Base-by-base conservation (phyloP, 176 grass and related monocot genomes). In the Leersia perrieri region DNA sequence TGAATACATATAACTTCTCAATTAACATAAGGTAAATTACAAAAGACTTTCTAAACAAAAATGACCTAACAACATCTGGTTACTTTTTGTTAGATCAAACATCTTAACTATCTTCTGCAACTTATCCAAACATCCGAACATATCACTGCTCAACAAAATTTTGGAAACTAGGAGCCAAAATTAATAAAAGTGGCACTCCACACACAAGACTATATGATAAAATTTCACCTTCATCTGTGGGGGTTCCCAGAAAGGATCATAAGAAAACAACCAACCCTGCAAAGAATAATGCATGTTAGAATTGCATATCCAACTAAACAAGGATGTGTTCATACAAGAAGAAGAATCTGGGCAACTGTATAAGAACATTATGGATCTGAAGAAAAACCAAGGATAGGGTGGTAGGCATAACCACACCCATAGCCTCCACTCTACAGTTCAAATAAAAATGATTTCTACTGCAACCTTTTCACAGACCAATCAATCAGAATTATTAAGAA, bases 221-320 rank as follows among this genome's bases (percentile, higher is more conserved):
- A 64, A 57, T 49, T 44, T 86, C 61, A 97, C 91, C 90, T 97
- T 97, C 94, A 97, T 97, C 72, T 93, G 94, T 31, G 86, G 94
- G 40, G 94, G 91, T 72, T 93, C 41, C 94, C 94, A 97, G 73
- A 97, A 97, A 85, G 94, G 88, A 78, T 93, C 94, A 74, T 97
- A 97, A 44, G 86, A 87, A 88, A 97, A 97, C 80, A 97, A 36
- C 94, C 94, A 97, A 74, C 94, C 94, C 91, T 97, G 78, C 38
- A 82, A 51, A 69, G 23, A 25, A 41, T 68, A 28, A 84, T 33
- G 61, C 11, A 74, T 74, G 47, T 81, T 66, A 91, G 34, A 70
- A 31, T 75, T 63, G 33, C 22, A 58, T 80, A 70, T 66, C 58
- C 12, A 68, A 57, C 61, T 76, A 83, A 31, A 31, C 18, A 84